Evolutionary conservation across 73 alveolate genomes (phyloP).

Genomic region (Paramecium caudatum): DNA sequence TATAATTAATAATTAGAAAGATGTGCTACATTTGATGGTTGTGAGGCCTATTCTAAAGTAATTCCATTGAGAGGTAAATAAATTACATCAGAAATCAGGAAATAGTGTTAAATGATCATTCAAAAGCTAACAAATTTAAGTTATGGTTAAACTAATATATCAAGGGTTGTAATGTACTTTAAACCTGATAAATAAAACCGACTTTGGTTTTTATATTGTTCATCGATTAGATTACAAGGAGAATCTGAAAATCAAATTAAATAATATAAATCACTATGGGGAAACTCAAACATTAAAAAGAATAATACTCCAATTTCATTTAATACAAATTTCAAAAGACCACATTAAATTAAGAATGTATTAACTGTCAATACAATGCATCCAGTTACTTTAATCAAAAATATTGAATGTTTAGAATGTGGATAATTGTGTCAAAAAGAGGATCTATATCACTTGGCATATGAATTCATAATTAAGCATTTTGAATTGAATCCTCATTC

Average conservation of each 20-base stretch:
- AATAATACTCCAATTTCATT: constrained; percentile 71
- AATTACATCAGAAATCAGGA: constrained; percentile 71
- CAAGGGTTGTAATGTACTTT: constrained; percentile 70
- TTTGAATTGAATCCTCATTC: constrained; percentile 67
- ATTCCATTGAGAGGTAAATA: constrained; percentile 75
- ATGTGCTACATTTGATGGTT: constrained; percentile 76
- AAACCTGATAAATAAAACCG: constrained; percentile 59
- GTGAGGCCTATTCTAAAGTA: constrained; percentile 71
- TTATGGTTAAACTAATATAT: constrained; percentile 68
- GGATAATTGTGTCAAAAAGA: constrained; percentile 48
- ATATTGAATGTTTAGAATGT: constrained; percentile 73
- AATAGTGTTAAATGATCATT: constrained; percentile 69
- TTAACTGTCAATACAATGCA: constrained; percentile 72
- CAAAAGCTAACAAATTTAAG: constrained; percentile 67
- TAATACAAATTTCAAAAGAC: constrained; percentile 67
- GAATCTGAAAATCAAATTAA: constrained; percentile 31
- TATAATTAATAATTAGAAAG: neutral
- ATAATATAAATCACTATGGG: constrained; percentile 63
- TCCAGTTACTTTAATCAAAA: constrained; percentile 65
- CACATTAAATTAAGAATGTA: constrained; percentile 59
- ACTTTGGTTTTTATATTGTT: constrained; percentile 70
- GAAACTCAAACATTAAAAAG: constrained; percentile 40
- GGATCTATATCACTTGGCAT: constrained; percentile 67
- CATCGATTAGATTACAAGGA: constrained; percentile 66
- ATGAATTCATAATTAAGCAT: constrained; percentile 69